Base-by-base conservation (phyloP, 208 protist species). In the Trypanosoma boissoni region DNA sequence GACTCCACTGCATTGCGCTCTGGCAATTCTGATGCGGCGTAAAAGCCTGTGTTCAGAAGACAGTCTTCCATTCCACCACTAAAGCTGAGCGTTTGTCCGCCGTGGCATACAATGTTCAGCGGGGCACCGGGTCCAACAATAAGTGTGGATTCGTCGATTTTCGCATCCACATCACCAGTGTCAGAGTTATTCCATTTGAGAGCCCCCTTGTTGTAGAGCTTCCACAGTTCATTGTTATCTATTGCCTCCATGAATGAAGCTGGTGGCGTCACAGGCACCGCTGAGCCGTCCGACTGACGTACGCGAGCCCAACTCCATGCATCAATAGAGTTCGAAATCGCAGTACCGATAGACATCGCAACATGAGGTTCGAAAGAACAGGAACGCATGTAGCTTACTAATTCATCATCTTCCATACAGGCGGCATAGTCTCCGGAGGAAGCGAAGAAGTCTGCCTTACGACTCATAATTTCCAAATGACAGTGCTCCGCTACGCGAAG, bases 31-130 rank as follows among this genome's bases (percentile, higher is more conserved):
- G 83, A 76, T 4, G 87, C 87, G 29, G 68, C 55, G 68, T 94
- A 94, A 66, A 77, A 77, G n/a, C 88, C 88, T 26, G 88, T 94
- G 69, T 94, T 94, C 41, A 84, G 75, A 49, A 94, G 69, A 72
- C 88, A 94, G 63, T 86, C 76, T 65, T 94, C 83, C 80, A 94
- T 74, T 12, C 82, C 83, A 9, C 84, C 88, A 34, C 55, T 54
- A 52, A 76, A 94, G 49, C 67, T 78, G 29, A 94, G 74, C 44
- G 83, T 74, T 57, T 87, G 57, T 3, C 60, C 37, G 29, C 81
- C 75, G 18, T 36, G 57, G 51, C 59, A 91, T 23, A 84, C 37
- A 42, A 94, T 78, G 21, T 64, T 72, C 41, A 91, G 77, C 27
- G 80, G 79, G 2, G 73, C 72, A 23, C 83, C 85, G 28, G 67